Percentiles rank a stretch among this genome's conserved stretches.
Evolutionary conservation across 2,329 filamentous ascomycete genomes (phyloP).

Genomic region (Ophiocordyceps camponoti-saundersi): DNA sequence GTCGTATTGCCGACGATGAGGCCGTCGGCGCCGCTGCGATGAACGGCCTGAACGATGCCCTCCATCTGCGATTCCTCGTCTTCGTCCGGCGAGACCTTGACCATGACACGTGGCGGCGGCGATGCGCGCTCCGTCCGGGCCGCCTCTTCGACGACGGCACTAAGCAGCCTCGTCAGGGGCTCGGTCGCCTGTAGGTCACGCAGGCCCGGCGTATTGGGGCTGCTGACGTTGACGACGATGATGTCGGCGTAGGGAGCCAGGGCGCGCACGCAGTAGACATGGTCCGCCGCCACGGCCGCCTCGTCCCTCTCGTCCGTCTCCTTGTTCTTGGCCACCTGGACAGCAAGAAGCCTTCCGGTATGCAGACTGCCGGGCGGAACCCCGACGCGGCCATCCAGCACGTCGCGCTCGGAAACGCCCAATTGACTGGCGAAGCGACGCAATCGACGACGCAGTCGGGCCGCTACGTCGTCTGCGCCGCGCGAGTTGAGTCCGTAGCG

Average conservation of each 20-base stretch:
- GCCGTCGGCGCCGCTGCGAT: conserved; percentile 73
- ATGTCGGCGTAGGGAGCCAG: conserved; percentile 84
- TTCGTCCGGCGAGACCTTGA: conserved; percentile 95
- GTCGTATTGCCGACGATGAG: conserved; percentile 97
- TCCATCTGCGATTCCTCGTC: conserved; percentile 69
- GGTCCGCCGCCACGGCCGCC: conserved; percentile 61
- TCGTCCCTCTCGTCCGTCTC: conserved; percentile 72
- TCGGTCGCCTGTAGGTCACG: conserved; percentile 72
- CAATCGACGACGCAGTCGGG: conserved; percentile 59
- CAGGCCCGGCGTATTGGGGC: conserved; percentile 86
- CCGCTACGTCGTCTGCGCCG: conserved; percentile 76
- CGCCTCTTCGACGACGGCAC: conserved; percentile 68
- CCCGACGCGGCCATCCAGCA: conserved; percentile 59
- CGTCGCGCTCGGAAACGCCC: conserved; percentile 53
- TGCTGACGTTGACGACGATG: conserved; percentile 94
- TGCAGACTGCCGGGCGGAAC: conserved; percentile 72
- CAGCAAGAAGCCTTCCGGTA: conserved; percentile 61
- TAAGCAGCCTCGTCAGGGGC: conserved; percentile 65
- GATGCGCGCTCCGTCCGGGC: conserved; percentile 44
- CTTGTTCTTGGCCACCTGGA: conserved; percentile 97
- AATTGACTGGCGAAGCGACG: conserved; percentile 56
- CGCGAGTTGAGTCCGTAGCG: conserved; percentile 88
- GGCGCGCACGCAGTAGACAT: conserved; percentile 75
- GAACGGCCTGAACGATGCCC: conserved; percentile 77
- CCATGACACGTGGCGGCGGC: conserved; percentile 61